Percentiles rank a stretch among this genome's conserved stretches.
Evolutionary conservation across 2,329 filamentous ascomycete genomes (phyloP).

Genomic region (Metarhizium robertsii): DNA sequence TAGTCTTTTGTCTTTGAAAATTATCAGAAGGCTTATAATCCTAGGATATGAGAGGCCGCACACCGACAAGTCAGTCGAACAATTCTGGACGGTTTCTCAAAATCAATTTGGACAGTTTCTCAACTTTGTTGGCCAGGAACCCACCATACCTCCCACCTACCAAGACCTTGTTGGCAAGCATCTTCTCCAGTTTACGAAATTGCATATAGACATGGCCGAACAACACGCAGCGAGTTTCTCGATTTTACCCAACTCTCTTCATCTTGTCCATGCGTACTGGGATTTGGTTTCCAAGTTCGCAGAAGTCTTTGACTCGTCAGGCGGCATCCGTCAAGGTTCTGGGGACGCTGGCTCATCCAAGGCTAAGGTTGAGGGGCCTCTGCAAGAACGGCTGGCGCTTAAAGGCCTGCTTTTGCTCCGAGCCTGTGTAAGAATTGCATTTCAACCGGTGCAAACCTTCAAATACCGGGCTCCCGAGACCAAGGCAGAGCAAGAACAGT

Average conservation of each 20-base stretch:
- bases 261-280: constrained; percentile 80
- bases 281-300: constrained; percentile 67
- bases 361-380: constrained; percentile 46
- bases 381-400: constrained; percentile 71
- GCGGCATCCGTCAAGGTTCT: constrained; percentile 40
- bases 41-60: constrained; percentile 79
- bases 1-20: constrained; percentile 70
- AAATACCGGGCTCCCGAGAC: constrained; percentile 68
- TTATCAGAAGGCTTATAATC: constrained; percentile 68
- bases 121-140: constrained; percentile 47
- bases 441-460: constrained; percentile 72
- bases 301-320: constrained; percentile 57
- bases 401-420: constrained; percentile 76
- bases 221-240: constrained; percentile 75
- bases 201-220: constrained; percentile 80
- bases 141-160: constrained; percentile 41
- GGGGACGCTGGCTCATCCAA: constrained; percentile 30
- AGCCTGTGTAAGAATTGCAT: constrained; percentile 76
- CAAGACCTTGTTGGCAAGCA: constrained; percentile 70
- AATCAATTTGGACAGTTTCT: constrained; percentile 72
- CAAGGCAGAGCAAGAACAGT: constrained; percentile 65
- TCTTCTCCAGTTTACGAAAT: constrained; percentile 79
- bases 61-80: constrained; percentile 62
- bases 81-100: constrained; percentile 74
- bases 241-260: constrained; percentile 68